Evolutionary conservation across 106 monocot species (phyloP).

Genomic region (Ottelia alismoides): DNA sequence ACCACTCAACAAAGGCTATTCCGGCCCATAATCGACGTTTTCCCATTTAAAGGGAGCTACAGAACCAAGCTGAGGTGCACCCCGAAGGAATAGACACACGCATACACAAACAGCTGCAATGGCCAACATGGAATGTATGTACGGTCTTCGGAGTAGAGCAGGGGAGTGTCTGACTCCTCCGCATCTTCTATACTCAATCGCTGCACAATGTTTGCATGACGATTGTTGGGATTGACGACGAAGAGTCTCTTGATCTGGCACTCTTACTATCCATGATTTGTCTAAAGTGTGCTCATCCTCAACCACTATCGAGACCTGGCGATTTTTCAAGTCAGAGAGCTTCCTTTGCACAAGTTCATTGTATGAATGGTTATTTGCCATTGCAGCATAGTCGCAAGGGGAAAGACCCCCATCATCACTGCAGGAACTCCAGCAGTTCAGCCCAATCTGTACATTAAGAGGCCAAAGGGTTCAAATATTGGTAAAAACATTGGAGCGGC

Average conservation of each 20-base stretch:
- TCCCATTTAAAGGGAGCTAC: slow-evolving; percentile 69
- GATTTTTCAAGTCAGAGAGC: slow-evolving; percentile 18
- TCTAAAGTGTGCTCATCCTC: slow-evolving; percentile 3
- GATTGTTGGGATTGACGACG: background rate
- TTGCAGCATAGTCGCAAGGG: slow-evolving; percentile 20
- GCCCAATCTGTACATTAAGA: slow-evolving; percentile 15
- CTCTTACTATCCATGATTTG: slow-evolving; percentile 6
- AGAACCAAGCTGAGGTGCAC: slow-evolving; percentile 32
- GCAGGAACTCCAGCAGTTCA: slow-evolving; percentile 21
- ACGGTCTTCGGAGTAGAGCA: slow-evolving; percentile 49
- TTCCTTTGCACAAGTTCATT: slow-evolving; percentile 28
- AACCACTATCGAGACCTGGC: slow-evolving; percentile 21
- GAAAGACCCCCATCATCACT: slow-evolving; percentile 20
- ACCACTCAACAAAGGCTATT: slow-evolving; percentile 18
- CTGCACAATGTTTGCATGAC: slow-evolving; percentile 5
- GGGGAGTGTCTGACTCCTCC: slow-evolving; percentile 10
- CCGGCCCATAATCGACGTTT: slow-evolving; percentile 47
- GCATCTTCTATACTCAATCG: slow-evolving; percentile 5
- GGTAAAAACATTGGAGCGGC: no score
- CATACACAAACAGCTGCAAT: slow-evolving; percentile 84
- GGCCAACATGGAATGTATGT: slow-evolving; percentile 57
- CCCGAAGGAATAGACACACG: slow-evolving; percentile 64
- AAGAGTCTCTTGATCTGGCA: slow-evolving; percentile 1
- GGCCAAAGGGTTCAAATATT: background rate
- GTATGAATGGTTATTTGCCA: slow-evolving; percentile 25